A percentile compares a stretch with the other conserved stretches of the same genome.
phyloP scores from a whole-genome alignment of 140 eudicot genomes.

The Oenanthe javanica region DNA sequence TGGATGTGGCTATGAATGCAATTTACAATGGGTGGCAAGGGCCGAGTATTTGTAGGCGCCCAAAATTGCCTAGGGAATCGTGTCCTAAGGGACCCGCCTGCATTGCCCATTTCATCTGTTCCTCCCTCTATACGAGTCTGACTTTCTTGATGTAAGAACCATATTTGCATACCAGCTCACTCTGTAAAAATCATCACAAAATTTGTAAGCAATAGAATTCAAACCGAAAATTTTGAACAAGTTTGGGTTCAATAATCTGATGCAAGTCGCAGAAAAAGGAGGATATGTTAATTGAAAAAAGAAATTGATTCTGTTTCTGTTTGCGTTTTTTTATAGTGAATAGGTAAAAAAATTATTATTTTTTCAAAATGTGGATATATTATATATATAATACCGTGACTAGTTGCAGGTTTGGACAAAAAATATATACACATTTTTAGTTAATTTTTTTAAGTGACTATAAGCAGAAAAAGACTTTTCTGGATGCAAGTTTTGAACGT shows the following conservation, averaged over 20 bases:
- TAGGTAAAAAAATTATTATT: no score
- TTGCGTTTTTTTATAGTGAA: no score
- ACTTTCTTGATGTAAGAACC: conserved; percentile 3
- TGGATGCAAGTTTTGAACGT: neutral
- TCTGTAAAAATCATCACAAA: neutral
- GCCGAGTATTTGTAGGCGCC: conserved; percentile 63
- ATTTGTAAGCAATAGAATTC: neutral
- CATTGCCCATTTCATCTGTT: conserved; percentile 3
- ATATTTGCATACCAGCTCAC: neutral
- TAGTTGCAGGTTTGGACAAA: no score
- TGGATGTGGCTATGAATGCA: conserved; percentile 30
- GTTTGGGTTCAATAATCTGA: neutral
- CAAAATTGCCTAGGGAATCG: conserved; percentile 29
- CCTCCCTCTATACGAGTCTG: neutral
- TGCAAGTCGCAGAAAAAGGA: neutral
- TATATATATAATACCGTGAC: no score
- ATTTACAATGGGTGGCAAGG: conserved; percentile 26
- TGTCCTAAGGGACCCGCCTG: conserved; percentile 41
- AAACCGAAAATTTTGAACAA: neutral
- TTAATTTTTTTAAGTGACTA: no score
- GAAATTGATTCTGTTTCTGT: no score
- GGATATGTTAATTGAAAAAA: neutral
- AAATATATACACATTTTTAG: no score
- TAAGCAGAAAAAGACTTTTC: neutral
- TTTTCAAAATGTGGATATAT: no score